Conservation (phyloP, 768 basidiomycete genomes). For the Clavaria fumosa region DNA sequence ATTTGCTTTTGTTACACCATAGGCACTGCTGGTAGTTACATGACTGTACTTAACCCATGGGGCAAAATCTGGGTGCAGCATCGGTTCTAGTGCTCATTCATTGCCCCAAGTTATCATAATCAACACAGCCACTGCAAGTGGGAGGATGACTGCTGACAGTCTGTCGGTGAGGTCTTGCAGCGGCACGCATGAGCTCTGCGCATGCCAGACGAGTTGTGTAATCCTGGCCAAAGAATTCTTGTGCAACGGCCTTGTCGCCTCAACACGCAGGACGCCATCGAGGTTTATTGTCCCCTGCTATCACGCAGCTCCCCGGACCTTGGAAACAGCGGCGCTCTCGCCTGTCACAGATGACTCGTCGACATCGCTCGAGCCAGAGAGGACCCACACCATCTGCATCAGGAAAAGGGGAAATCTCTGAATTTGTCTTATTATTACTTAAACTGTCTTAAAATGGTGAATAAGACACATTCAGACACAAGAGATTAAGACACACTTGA, state of each 20-base stretch:
- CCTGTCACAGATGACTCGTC: slow-evolving; percentile 31
- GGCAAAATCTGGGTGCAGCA: no score
- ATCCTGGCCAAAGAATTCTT: slow-evolving; percentile 28
- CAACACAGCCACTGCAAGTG: slow-evolving; percentile 33
- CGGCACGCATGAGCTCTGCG: slow-evolving; percentile 22
- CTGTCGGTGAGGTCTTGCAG: slow-evolving; percentile 35
- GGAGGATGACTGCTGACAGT: slow-evolving; percentile 33
- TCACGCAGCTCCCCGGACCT: slow-evolving; percentile 18
- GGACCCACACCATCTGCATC: slow-evolving; percentile 24
- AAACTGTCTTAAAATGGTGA: no score
- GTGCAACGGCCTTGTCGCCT: slow-evolving; percentile 20
- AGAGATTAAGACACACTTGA: no score
- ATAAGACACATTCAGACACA: no score
- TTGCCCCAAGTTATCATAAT: no score
- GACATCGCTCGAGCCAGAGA: slow-evolving; percentile 20
- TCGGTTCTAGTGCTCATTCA: no score
- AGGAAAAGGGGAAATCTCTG: no score
- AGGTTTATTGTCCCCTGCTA: slow-evolving; percentile 26
- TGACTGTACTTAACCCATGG: no score
- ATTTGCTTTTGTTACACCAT: no score
- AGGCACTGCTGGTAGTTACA: no score
- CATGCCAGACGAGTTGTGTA: slow-evolving; percentile 20
- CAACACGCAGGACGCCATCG: slow-evolving; percentile 19
- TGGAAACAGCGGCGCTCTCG: slow-evolving; percentile 24
- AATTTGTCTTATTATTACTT: no score